Evolutionary conservation across 306 rosid species (phyloP).

Genomic region (Ceratonia siliqua): DNA sequence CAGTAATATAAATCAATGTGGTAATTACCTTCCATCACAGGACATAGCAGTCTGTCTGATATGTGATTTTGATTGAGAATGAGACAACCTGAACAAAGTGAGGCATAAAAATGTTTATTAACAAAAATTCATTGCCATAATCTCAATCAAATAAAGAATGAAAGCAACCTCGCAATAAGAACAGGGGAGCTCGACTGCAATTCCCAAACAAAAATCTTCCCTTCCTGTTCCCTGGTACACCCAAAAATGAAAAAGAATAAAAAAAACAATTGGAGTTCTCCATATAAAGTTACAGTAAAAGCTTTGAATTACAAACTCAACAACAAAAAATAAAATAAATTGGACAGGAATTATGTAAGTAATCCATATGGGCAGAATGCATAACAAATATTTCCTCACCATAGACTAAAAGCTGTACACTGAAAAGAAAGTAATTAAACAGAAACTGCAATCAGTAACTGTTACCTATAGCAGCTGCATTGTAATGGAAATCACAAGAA

Average conservation of each 20-base stretch:
- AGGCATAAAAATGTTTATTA: conserved; percentile 8
- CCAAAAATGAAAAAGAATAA: background rate
- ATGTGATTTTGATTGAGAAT: conserved; percentile 82
- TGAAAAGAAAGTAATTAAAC: background rate
- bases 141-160: background rate
- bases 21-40: conserved; percentile 84
- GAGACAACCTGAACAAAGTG: conserved; percentile 61
- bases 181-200: conserved; percentile 89
- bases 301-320: conserved; percentile 2
- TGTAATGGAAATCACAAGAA: conserved; percentile 85
- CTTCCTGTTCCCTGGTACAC: conserved; percentile 83
- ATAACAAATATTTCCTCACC: background rate
- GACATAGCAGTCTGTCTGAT: conserved; percentile 95
- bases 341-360: background rate
- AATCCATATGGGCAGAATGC: background rate
- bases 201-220: conserved; percentile 90
- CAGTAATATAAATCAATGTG: background rate
- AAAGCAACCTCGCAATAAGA: conserved; percentile 69
- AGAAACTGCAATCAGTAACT: conserved; percentile 3
- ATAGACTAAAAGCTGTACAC: background rate
- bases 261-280: conserved; percentile 4
- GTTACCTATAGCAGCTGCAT: conserved; percentile 79
- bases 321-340: background rate
- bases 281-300: background rate
- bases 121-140: background rate